phyloP scores from a whole-genome alignment of 2,329 filamentous ascomycete genomes.

The Scedosporium dehoogii region DNA sequence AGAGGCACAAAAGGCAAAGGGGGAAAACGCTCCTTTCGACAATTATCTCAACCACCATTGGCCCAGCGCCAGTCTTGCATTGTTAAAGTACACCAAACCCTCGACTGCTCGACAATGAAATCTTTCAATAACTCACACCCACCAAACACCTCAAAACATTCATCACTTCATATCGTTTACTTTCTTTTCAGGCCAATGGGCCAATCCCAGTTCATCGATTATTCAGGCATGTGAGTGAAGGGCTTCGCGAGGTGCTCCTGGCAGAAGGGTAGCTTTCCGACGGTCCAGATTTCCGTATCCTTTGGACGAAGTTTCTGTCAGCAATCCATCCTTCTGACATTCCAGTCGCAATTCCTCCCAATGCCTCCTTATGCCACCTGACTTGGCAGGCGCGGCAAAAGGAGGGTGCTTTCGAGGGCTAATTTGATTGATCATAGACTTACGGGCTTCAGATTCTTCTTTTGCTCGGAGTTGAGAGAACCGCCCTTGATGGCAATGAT shows the following conservation, averaged over 20 bases:
- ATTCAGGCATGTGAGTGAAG: constrained; percentile 55
- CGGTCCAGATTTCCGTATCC: constrained; percentile 62
- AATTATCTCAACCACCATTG: neutral
- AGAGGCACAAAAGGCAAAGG: neutral
- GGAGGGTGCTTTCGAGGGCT: neutral
- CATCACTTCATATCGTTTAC: neutral
- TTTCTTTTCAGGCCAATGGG: too few relatives aligned
- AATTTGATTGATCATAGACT: constrained; percentile 15
- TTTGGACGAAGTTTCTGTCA: constrained; percentile 16
- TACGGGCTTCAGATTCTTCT: constrained; percentile 58
- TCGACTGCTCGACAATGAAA: neutral
- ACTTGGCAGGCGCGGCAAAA: too few relatives aligned
- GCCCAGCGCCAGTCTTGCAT: neutral
- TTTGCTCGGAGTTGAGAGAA: constrained; percentile 51
- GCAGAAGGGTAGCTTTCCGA: constrained; percentile 60
- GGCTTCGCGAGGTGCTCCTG: constrained; percentile 54
- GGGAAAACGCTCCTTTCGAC: neutral
- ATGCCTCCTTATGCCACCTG: too few relatives aligned
- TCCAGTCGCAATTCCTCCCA: too few relatives aligned
- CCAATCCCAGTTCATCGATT: constrained; percentile 13
- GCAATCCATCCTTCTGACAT: neutral
- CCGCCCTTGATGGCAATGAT: constrained; percentile 63
- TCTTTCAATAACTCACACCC: neutral
- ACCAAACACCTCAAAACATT: neutral
- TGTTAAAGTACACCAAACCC: neutral